phyloP scores from a whole-genome alignment of 495 filamentous ascomycete genomes.

The Aspergillus avenaceus region DNA sequence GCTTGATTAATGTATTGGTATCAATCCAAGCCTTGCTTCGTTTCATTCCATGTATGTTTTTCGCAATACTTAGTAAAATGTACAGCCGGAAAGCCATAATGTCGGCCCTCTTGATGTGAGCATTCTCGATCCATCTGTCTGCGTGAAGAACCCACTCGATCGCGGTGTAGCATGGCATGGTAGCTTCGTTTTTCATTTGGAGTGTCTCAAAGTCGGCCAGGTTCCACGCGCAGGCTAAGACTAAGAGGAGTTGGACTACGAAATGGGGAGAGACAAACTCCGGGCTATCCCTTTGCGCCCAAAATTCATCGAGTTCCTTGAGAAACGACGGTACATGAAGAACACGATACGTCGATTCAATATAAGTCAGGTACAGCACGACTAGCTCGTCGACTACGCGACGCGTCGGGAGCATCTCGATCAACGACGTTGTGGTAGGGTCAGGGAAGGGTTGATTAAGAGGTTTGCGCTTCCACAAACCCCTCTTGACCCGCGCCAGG shows the following conservation, averaged over 20 bases:
- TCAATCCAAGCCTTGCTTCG: slow-evolving; percentile 57
- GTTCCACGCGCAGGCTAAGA: slow-evolving; percentile 59
- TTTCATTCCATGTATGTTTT: slow-evolving; percentile 50
- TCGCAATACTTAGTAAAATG: slow-evolving; percentile 57
- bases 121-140: slow-evolving; percentile 56
- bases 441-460: slow-evolving; percentile 31
- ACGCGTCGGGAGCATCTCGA: slow-evolving; percentile 35
- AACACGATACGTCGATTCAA: slow-evolving; percentile 55
- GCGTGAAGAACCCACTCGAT: slow-evolving; percentile 61
- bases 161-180: slow-evolving; percentile 45
- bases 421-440: slow-evolving; percentile 26
- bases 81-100: slow-evolving; percentile 54
- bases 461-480: slow-evolving; percentile 32
- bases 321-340: slow-evolving; percentile 56
- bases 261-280: slow-evolving; percentile 38
- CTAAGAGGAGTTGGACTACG: slow-evolving; percentile 56
- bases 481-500: slow-evolving; percentile 29
- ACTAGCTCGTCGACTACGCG: slow-evolving; percentile 49
- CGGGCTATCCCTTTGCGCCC: slow-evolving; percentile 30
- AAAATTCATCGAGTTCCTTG: slow-evolving; percentile 49
- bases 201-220: slow-evolving; percentile 28
- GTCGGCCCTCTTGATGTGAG: slow-evolving; percentile 51
- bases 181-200: slow-evolving; percentile 46
- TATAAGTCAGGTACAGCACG: slow-evolving; percentile 47
- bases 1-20: slow-evolving; percentile 52